phyloP scores from a whole-genome alignment of 2,329 filamentous ascomycete species.

The Sporothrix globosa region DNA sequence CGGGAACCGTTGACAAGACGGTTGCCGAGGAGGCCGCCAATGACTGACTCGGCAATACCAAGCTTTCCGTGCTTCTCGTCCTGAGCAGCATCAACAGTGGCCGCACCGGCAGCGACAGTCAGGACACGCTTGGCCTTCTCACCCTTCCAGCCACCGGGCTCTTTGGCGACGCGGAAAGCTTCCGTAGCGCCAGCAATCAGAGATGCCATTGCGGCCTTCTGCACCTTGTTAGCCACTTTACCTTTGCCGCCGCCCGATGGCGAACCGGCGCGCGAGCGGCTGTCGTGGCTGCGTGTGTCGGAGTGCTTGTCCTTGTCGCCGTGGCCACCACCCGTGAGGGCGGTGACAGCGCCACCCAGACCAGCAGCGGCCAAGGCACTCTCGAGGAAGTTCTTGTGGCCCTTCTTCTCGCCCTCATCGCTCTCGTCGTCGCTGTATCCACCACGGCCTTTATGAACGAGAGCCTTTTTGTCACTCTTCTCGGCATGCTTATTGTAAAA shows the following conservation, averaged over 20 bases:
- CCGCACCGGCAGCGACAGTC: conserved; percentile 83
- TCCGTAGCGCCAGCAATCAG: conserved; percentile 88
- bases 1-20: conserved; percentile 80
- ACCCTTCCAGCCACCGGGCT: conserved; percentile 85
- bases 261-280: conserved; percentile 52
- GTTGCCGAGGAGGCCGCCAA: conserved; percentile 85
- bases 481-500: conserved; percentile 62
- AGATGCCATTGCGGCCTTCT: conserved; percentile 89
- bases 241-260: conserved; percentile 53
- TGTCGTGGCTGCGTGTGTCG: conserved; percentile 53
- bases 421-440: conserved; percentile 63
- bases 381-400: conserved; percentile 67
- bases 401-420: conserved; percentile 62
- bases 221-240: conserved; percentile 61
- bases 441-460: conserved; percentile 58
- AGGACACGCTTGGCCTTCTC: conserved; percentile 90
- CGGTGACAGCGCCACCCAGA: conserved; percentile 64
- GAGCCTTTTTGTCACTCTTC: conserved; percentile 58
- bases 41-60: conserved; percentile 81
- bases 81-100: conserved; percentile 78
- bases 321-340: conserved; percentile 54
- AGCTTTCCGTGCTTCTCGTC: conserved; percentile 77
- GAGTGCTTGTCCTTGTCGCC: conserved; percentile 46
- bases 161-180: conserved; percentile 86
- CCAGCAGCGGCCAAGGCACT: conserved; percentile 64